phyloP scores from a whole-genome alignment of 192 early-diverging fungal genomes.

The Entomortierella parvispora region DNA sequence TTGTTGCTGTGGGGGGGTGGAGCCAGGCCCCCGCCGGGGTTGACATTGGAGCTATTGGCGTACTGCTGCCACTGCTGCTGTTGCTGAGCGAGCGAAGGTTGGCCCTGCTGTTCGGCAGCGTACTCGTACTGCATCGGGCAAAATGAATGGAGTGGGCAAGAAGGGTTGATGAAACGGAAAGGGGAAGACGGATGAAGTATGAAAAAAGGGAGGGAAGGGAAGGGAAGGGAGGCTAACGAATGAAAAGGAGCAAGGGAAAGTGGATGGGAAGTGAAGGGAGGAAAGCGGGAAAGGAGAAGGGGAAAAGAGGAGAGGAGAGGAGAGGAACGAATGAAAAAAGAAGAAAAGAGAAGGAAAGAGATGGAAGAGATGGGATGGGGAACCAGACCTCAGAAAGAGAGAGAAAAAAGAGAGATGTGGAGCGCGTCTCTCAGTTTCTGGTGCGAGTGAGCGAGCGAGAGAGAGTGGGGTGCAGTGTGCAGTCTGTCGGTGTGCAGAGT shows the following conservation, averaged over 20 bases:
- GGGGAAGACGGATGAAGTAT: background rate
- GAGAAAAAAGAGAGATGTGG: background rate
- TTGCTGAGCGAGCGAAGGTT: slow-evolving; percentile 7
- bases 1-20: background rate
- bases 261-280: background rate
- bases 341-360: background rate
- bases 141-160: background rate
- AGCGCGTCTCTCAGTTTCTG: too few relatives aligned
- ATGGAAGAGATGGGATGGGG: background rate
- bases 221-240: background rate
- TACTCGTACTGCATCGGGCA: slow-evolving; percentile 36
- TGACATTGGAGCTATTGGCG: too few relatives aligned
- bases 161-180: background rate
- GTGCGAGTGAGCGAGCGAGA: too few relatives aligned
- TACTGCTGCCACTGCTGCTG: slow-evolving; percentile 19
- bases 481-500: too few relatives aligned
- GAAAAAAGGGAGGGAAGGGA: background rate
- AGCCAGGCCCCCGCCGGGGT: background rate
- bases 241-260: background rate
- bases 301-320: background rate
- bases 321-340: slow-evolving; percentile 2
- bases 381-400: background rate
- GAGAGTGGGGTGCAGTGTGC: too few relatives aligned
- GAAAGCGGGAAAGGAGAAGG: background rate
- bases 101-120: slow-evolving; percentile 6